Base-by-base conservation (phyloP, 257 asterid genomes). In the Ilex aquifolium region DNA sequence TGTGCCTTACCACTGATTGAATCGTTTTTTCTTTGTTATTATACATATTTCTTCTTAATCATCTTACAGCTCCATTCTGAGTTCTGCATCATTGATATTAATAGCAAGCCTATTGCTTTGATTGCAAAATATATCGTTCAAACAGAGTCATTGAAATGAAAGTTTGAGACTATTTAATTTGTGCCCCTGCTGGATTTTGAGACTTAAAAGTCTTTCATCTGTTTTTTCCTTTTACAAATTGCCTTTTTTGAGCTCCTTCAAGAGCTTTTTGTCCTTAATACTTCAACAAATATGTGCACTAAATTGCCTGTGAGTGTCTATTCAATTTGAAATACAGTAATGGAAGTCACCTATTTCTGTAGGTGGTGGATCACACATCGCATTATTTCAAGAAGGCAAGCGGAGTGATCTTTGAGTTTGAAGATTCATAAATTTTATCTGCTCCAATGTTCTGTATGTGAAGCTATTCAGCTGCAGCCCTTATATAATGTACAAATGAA, bases 291-390 rank as follows among this genome's bases (percentile, higher is more conserved):
- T 13, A 50, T 51, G 53, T 31, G 46, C 17, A 64, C 32, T 36
- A 54, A 11, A 27, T 30, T 32, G 16, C 16, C n/a, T 29, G 48
- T 13, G 29, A 7, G 16, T 5, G 13, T 70, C 2, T 53, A 4
- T 31, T 42, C 44, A 27, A 14, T 50, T 11, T 50, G 56, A 4
- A 4, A 5, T 4, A 1, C 8, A 6, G 21, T 50, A 14, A 6
- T 50, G 13, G 15, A 9, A 21, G 27, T 21, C 27, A 0, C 27
- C 27, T 21, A 21, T 21, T 2, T 51, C 62, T 56, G 79, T 89
- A 86, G 97, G 85, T 79, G 67, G 90, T 83, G 3, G 97, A 91
- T 76, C 96, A 81, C 69, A 91, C 96, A 11, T 82, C 83, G 0
- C 88, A 91, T 60, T 2, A 74, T 59, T 91, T 88, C 75, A 62